Conservation (phyloP, 23 red algal genomes). For the Porphyridium purpureum region DNA sequence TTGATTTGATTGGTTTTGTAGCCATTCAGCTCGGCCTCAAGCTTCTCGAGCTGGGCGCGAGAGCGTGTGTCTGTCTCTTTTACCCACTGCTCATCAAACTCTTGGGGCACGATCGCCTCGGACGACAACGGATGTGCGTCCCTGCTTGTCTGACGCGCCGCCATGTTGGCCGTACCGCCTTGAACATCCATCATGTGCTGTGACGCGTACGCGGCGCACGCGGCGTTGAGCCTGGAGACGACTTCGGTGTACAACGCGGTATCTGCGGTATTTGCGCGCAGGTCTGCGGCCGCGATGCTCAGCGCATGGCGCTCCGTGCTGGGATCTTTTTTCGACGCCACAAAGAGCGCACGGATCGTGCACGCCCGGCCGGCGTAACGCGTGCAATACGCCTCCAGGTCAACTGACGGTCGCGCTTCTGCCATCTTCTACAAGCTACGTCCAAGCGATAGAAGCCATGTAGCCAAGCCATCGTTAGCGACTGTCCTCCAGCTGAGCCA, state of each 20-base stretch:
- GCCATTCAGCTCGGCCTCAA: slow-evolving; percentile 23
- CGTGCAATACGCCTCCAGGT: slow-evolving; percentile 50
- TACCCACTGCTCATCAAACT: slow-evolving; percentile 35
- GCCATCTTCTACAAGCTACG: no score
- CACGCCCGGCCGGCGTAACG: slow-evolving; percentile 41
- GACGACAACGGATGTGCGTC: no score
- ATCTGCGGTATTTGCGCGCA: slow-evolving; percentile 30
- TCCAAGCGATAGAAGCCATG: no score
- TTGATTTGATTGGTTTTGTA: slow-evolving; percentile 41
- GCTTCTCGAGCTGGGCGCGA: slow-evolving; percentile 21
- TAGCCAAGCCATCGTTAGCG: no score
- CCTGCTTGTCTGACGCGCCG: no score
- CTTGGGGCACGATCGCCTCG: slow-evolving; percentile 8
- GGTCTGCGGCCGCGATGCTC: slow-evolving; percentile 29
- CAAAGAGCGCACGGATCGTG: slow-evolving; percentile 48
- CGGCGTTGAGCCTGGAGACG: slow-evolving; percentile 18
- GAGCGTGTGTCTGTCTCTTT: slow-evolving; percentile 18
- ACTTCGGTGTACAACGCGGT: slow-evolving; percentile 28
- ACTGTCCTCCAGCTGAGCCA: no score
- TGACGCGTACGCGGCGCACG: slow-evolving; percentile 17
- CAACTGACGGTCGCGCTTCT: no score
- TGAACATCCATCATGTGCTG: no score
- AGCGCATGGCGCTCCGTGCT: slow-evolving; percentile 27
- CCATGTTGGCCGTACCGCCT: no score
- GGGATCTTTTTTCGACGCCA: slow-evolving; percentile 16